Conservation (phyloP, 2,329 filamentous ascomycete species). For the Fusarium sp. region DNA sequence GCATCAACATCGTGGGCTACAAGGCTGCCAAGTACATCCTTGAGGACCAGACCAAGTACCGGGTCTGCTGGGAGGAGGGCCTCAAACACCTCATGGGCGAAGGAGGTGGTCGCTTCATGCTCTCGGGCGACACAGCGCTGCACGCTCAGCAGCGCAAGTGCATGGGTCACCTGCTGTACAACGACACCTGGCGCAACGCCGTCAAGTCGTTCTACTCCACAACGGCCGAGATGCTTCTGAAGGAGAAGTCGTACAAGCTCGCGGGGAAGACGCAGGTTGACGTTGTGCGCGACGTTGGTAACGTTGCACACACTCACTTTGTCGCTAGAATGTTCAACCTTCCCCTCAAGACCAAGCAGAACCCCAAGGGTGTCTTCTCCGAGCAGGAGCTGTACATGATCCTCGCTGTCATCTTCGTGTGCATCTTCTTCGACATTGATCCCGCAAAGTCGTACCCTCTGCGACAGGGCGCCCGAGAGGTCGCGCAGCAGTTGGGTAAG, state of each 20-base stretch:
- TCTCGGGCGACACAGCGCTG: slow-evolving; percentile 62
- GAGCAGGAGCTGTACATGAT: slow-evolving; percentile 70
- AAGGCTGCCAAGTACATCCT: slow-evolving; percentile 71
- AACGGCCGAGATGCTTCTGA: slow-evolving; percentile 70
- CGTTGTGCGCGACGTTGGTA: slow-evolving; percentile 75
- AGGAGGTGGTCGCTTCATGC: slow-evolving; percentile 65
- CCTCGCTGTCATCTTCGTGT: slow-evolving; percentile 72
- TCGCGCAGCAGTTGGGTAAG: slow-evolving; percentile 68
- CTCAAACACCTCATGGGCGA: slow-evolving; percentile 71
- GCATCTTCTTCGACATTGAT: slow-evolving; percentile 75
- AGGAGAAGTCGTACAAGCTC: slow-evolving; percentile 73
- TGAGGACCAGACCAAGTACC: slow-evolving; percentile 70
- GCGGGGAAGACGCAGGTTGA: slow-evolving; percentile 70
- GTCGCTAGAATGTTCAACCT: slow-evolving; percentile 71
- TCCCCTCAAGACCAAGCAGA: slow-evolving; percentile 71
- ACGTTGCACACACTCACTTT: slow-evolving; percentile 73
- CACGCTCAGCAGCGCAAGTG: slow-evolving; percentile 63
- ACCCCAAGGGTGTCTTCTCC: slow-evolving; percentile 67
- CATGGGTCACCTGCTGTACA: slow-evolving; percentile 68
- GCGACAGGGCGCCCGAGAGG: slow-evolving; percentile 65
- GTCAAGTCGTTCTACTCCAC: slow-evolving; percentile 75
- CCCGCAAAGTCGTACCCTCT: slow-evolving; percentile 74
- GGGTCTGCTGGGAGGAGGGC: slow-evolving; percentile 71
- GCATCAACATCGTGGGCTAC: slow-evolving; percentile 70
- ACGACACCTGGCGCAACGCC: slow-evolving; percentile 69